Conservation (phyloP, 2,329 filamentous ascomycete genomes). For the Colletotrichum lindemuthianum region DNA sequence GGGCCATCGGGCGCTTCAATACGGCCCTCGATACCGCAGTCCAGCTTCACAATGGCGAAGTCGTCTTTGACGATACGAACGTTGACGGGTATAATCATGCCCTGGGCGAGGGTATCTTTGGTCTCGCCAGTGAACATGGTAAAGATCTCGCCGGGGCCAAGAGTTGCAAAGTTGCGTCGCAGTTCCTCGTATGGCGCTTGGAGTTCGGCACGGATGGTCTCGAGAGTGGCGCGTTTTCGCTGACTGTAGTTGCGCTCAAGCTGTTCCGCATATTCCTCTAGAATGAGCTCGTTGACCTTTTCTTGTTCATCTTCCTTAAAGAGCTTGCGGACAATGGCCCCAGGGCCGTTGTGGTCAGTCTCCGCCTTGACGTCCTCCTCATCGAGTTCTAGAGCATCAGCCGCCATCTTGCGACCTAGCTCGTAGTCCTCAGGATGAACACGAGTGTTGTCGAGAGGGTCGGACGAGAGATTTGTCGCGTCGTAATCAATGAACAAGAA, state of each 20-base stretch:
- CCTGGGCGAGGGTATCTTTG: conserved; percentile 80
- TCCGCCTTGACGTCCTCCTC: conserved; percentile 98
- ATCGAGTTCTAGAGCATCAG: conserved; percentile 93
- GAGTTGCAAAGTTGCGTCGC: conserved; percentile 77
- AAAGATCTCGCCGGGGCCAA: conserved; percentile 84
- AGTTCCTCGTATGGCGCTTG: conserved; percentile 95
- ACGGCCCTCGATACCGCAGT: conserved; percentile 92
- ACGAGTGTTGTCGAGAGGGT: conserved; percentile 95
- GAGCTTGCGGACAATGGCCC: conserved; percentile 93
- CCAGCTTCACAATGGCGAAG: conserved; percentile 91
- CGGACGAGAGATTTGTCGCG: conserved; percentile 80
- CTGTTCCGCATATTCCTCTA: conserved; percentile 97
- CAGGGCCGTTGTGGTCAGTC: conserved; percentile 87
- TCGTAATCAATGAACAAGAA: conserved; percentile 94
- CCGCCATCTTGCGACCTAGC: conserved; percentile 96
- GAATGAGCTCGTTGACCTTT: conserved; percentile 92
- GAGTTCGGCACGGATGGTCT: conserved; percentile 94
- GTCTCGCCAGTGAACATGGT: conserved; percentile 98
- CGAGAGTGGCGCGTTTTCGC: conserved; percentile 92
- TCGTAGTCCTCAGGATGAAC: conserved; percentile 99
- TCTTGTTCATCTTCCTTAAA: conserved; percentile 94
- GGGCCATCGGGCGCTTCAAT: conserved; percentile 86
- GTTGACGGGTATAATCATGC: conserved; percentile 92
- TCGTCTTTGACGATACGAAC: conserved; percentile 90
- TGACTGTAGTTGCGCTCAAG: conserved; percentile 93